Evolutionary conservation across 1,284 basidiomycete genomes (phyloP).

Genomic region (Irpex sp.): DNA sequence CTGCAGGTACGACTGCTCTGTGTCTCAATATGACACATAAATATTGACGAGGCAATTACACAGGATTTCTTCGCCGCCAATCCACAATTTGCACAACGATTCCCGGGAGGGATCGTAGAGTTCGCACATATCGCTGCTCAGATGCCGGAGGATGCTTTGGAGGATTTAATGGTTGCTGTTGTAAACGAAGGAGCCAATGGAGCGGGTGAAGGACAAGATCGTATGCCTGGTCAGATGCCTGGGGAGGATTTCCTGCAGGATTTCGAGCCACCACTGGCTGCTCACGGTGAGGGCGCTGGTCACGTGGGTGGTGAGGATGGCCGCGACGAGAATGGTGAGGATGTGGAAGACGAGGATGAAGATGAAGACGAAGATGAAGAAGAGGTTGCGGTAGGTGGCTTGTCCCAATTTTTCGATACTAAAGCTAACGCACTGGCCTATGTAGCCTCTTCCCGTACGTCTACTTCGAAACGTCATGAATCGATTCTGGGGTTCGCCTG

Average conservation of each 20-base stretch:
- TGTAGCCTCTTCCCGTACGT: conserved; percentile 57
- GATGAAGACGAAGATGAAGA: conserved; percentile 34
- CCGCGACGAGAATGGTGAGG: conserved; percentile 20
- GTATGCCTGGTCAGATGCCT: conserved; percentile 28
- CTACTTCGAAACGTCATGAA: conserved; percentile 59
- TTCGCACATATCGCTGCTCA: conserved; percentile 58
- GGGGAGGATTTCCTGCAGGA: conserved; percentile 21
- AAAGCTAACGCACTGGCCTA: conserved; percentile 1
- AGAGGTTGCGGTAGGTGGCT: conserved; percentile 42
- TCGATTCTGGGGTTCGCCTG: conserved; percentile 54
- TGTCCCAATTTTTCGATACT: background rate
- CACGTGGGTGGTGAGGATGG: conserved; percentile 25
- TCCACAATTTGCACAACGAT: conserved; percentile 46
- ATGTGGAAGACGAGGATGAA: conserved; percentile 22
- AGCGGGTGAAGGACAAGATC: conserved; percentile 4
- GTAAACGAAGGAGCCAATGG: conserved; percentile 16
- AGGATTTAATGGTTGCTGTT: conserved; percentile 46
- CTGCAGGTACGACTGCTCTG: conserved; percentile 39
- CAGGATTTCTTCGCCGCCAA: conserved; percentile 53
- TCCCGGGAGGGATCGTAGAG: conserved; percentile 62
- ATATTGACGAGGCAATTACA: background rate
- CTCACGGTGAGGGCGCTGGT: conserved; percentile 9
- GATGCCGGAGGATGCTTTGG: conserved; percentile 54
- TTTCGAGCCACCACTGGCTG: background rate
- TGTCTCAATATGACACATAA: background rate